Evolutionary conservation across 2,329 filamentous ascomycete genomes (phyloP), one percentile per base, ranked within the genome.

Genomic region (Hymenoscyphus albidus): DNA sequence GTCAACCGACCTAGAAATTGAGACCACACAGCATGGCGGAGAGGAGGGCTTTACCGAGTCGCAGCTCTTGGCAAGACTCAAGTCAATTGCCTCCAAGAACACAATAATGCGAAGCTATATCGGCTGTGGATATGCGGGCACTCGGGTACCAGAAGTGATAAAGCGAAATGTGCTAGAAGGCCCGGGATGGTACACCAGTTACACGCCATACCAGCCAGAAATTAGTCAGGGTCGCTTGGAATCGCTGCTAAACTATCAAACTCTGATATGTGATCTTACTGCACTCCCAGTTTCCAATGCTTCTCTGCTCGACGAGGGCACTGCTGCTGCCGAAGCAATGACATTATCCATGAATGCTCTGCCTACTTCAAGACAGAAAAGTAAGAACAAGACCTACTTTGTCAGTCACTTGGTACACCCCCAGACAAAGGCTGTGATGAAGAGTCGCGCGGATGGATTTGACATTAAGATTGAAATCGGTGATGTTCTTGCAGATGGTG

Each of bases 171-270:
- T 98, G 4, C 81, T 98, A 65, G 93, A 98, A 82, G 94, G 90
- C 76, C 94, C 94, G 5, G 93, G 89, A 10, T 98, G 94, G 94
- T 98, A 98, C 77, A 98, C 94, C 51, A 97, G 93, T 79, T 97
- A 98, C 78, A 97, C 94, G 0, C 94, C 94, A 16, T 98, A 97
- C 78, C 94, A 98, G 80, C 90, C 94, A 2, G 94, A 98, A 80
- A 97, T 98, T 80, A 97, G 93, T 76, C 94, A 98, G 79, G 94
- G 94, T 42, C 88, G 94, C 63, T 79, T 98, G 67, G 92, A 97
- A 82, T 96, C 92, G 5, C 81, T 98, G 62, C 82, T 98, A 68
- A 98, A 98, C 82, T 98, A 93, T 80, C 94, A 98, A 81, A 98
- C 94, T 18, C 83, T 98, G 81, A 89, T 96, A 9, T 88, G 88